Percentiles rank a stretch among this genome's conserved stretches.
Conservation (phyloP, 768 basidiomycete species). For the Suillus subaureus region DNA sequence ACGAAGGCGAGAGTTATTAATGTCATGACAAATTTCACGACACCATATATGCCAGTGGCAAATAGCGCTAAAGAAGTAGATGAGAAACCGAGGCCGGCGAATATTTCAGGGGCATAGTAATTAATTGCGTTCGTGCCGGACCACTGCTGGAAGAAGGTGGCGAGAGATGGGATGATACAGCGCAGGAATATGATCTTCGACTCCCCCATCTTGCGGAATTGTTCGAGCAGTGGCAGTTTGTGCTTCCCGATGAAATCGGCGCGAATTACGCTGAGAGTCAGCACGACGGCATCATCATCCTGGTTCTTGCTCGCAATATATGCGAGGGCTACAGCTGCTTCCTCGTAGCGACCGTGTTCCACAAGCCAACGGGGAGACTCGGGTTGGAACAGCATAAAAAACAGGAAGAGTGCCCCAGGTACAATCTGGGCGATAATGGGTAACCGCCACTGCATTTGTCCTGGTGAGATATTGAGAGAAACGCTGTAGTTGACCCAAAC, state of each 20-base stretch:
- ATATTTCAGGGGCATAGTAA: slow-evolving; percentile 42
- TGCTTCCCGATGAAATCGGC: neutral
- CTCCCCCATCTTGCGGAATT: neutral
- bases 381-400: slow-evolving; percentile 40
- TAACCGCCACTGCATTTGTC: slow-evolving; percentile 39
- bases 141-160: slow-evolving; percentile 43
- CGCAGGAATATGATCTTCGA: slow-evolving; percentile 28
- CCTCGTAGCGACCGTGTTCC: slow-evolving; percentile 35
- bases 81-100: slow-evolving; percentile 37
- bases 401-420: slow-evolving; percentile 39
- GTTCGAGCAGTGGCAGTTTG: neutral
- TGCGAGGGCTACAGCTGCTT: slow-evolving; percentile 35
- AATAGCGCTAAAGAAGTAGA: slow-evolving; percentile 34
- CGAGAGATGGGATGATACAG: slow-evolving; percentile 34
- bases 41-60: slow-evolving; percentile 44
- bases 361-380: slow-evolving; percentile 48
- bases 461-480: slow-evolving; percentile 25
- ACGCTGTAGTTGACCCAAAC: slow-evolving; percentile 41
- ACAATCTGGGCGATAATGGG: slow-evolving; percentile 42
- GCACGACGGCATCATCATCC: slow-evolving; percentile 30
- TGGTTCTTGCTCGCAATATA: slow-evolving; percentile 28
- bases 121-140: slow-evolving; percentile 46
- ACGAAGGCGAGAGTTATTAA: slow-evolving; percentile 36
- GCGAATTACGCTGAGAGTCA: slow-evolving; percentile 27
- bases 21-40: slow-evolving; percentile 39